Evolutionary conservation across 2,329 filamentous ascomycete genomes (phyloP).

Genomic region (Epichloe brachyelytri): DNA sequence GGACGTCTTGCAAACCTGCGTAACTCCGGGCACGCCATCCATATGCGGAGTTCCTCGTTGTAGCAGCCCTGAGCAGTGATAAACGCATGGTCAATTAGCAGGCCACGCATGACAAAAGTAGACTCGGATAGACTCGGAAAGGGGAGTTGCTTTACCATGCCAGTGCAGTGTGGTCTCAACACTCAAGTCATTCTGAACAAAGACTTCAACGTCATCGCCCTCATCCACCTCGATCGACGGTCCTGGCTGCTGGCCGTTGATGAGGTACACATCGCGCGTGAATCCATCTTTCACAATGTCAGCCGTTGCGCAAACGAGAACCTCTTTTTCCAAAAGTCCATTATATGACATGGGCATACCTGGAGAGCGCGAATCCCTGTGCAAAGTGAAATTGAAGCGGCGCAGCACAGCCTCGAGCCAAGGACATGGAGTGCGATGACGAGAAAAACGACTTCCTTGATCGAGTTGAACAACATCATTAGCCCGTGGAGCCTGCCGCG

Average conservation of each 20-base stretch:
- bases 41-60: slow-evolving; percentile 2
- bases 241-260: slow-evolving; percentile 8
- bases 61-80: not conserved
- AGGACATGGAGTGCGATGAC: not conserved
- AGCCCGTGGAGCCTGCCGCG: not conserved
- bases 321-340: too few species aligned
- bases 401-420: not conserved
- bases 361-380: slow-evolving; percentile 1
- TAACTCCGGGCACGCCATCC: slow-evolving; percentile 4
- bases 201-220: slow-evolving; percentile 3
- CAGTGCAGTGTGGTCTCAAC: not conserved
- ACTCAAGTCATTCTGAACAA: slow-evolving; percentile 3
- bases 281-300: not conserved
- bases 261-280: slow-evolving; percentile 6
- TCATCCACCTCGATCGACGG: slow-evolving; percentile 6
- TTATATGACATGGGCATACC: not conserved
- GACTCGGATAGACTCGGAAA: not conserved
- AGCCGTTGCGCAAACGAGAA: not conserved
- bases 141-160: not conserved
- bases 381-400: slow-evolving; percentile 2
- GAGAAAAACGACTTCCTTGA: not conserved
- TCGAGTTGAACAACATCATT: not conserved
- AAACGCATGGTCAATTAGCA: not conserved
- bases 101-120: not conserved
- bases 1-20: not conserved